Percentiles rank a stretch among this genome's conserved stretches.
phyloP scores from a whole-genome alignment of 495 filamentous ascomycete species.

The Aspergillus conjunctus region DNA sequence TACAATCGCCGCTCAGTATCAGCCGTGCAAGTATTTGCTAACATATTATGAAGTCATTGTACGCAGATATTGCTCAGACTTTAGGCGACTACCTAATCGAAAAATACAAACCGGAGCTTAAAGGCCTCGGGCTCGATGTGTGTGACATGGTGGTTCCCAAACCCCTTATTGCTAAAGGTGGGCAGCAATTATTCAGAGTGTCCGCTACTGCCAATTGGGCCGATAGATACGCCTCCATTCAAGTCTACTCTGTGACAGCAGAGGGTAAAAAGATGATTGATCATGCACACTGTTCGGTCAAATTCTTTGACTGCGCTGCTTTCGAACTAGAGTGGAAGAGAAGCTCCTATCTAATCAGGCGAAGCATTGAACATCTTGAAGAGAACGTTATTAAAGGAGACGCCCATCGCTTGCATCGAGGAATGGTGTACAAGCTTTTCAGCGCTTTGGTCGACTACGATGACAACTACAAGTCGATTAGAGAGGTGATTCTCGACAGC shows the following conservation, averaged over 20 bases:
- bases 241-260: conserved; percentile 45
- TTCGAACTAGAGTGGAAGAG: conserved; percentile 49
- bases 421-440: conserved; percentile 79
- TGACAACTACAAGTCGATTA: conserved; percentile 63
- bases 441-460: conserved; percentile 67
- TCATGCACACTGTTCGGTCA: conserved; percentile 54
- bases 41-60: conserved; percentile 52
- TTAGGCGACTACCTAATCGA: conserved; percentile 68
- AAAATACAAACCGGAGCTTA: conserved; percentile 44
- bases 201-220: conserved; percentile 42
- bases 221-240: conserved; percentile 29
- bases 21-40: conserved; percentile 17
- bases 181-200: conserved; percentile 50
- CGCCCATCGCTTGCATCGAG: conserved; percentile 57
- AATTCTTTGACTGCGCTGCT: conserved; percentile 38
- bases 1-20: conserved; percentile 4
- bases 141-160: conserved; percentile 69
- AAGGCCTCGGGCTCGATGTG: conserved; percentile 49
- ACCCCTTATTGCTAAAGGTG: conserved; percentile 63
- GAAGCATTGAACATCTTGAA: conserved; percentile 50
- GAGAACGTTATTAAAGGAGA: conserved; percentile 20
- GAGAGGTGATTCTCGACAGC: conserved; percentile 75
- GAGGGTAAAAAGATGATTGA: conserved; percentile 52
- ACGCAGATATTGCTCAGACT: conserved; percentile 78
- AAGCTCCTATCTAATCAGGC: conserved; percentile 47